Base-by-base conservation (phyloP, 2,329 filamentous ascomycete species). In the Ceratocystis alfenasii region DNA sequence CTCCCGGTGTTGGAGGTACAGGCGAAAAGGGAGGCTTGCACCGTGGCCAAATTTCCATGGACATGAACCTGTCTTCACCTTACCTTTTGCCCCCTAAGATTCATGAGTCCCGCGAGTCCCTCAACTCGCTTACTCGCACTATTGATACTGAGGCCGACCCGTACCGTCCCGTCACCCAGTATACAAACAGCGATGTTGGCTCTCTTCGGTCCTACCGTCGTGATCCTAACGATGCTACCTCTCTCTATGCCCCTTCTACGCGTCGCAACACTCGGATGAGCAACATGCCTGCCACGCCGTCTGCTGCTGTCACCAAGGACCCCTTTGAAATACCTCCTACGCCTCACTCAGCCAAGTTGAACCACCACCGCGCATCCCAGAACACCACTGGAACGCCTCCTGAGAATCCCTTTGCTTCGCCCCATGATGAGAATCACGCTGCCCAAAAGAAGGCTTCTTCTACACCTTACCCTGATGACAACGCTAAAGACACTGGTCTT, bases 41-140 rank as follows among this genome's bases (percentile, higher is more conserved):
- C 63, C 75, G 77, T 61, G 77, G 79, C 46, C 84, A 87, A 70
- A 75, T 87, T 62, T 88, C 86, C 44, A 84, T 93, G 82, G 83
- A 85, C 70, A 83, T 92, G 81, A 85, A 88, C 72, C 80, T 92
- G 61, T 84, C 83, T 44, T 94, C 87, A 71, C 94, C 94, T 1
- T 99, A 97, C 74, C 82, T 99, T n/a, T 81, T 97, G n/a, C 92
- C 94, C 3, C 89, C 89, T 1, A 86, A 84, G 65, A 73, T 93
- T 22, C 85, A 94, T 53, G 81, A 83, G 72, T 96, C 93, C 0
- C 84, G 85, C 57, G 91, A 96, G 70, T 96, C 93, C 4, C 80
- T 97, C 69, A 86, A 92, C 74, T 95, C 91, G 2, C 79, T 97
- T 69, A 89, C 91, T 30, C 86, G 88, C 65, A 87, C 87, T 1